Conservation (phyloP, 2,329 filamentous ascomycete genomes). For the Colletotrichum cordylinicola region DNA sequence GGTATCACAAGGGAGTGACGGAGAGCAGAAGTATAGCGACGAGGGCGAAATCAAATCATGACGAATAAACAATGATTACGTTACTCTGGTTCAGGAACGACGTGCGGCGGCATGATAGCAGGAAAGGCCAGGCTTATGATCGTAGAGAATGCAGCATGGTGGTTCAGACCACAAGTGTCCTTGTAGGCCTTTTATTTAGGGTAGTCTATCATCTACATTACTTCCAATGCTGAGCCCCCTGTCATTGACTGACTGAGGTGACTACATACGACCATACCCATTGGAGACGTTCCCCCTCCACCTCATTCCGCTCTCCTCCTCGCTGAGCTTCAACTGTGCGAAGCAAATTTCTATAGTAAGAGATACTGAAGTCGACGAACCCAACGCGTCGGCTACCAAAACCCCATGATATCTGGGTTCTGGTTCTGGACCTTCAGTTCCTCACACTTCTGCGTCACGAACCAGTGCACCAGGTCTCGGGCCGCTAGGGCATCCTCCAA, state of each 20-base stretch:
- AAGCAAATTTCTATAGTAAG: background rate
- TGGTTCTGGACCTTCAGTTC: background rate
- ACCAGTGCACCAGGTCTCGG: conserved; percentile 46
- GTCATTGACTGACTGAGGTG: background rate
- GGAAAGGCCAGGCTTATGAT: background rate
- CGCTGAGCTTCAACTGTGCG: background rate
- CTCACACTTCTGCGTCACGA: conserved; percentile 25
- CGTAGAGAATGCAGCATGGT: background rate
- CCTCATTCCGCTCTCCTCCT: background rate
- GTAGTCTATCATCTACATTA: background rate
- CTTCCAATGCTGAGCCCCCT: background rate
- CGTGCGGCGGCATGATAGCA: background rate
- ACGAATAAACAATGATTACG: background rate
- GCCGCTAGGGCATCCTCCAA: conserved; percentile 50
- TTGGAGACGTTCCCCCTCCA: background rate
- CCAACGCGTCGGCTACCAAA: background rate
- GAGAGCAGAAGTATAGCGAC: background rate
- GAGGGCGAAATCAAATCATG: background rate
- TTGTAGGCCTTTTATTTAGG: background rate
- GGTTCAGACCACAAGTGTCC: background rate
- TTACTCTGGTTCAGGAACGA: background rate
- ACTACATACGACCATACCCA: background rate
- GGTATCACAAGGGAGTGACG: background rate
- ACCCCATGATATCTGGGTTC: background rate
- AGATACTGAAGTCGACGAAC: background rate